A percentile compares a stretch with the other conserved stretches of the same genome.
phyloP scores from a whole-genome alignment of 176 grass and related monocot species.

The Elymus sibiricus region DNA sequence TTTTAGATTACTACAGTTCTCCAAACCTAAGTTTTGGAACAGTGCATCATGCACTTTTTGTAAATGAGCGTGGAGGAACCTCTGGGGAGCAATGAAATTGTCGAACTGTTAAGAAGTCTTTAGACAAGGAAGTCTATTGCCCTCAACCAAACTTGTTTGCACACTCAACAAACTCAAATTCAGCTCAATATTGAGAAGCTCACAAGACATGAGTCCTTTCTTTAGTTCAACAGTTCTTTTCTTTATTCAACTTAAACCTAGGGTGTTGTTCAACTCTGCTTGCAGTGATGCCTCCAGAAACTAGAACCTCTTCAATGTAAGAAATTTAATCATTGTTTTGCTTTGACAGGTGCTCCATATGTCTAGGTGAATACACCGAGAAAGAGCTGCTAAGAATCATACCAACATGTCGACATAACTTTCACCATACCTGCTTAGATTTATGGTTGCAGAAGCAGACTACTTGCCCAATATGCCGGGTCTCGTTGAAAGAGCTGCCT shows the following conservation, averaged over 20 bases:
- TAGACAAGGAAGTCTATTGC: background rate
- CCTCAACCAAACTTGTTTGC: background rate
- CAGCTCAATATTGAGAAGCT: background rate
- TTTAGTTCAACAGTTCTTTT: background rate
- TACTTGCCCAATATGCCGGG: conserved; percentile 76
- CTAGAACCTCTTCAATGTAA: background rate
- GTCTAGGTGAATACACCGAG: conserved; percentile 81
- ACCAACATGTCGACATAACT: conserved; percentile 65
- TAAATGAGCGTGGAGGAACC: background rate
- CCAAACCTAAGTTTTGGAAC: background rate
- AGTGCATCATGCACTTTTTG: background rate
- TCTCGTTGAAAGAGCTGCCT: conserved; percentile 58
- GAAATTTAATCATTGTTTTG: background rate
- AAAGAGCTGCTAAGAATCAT: conserved; percentile 69
- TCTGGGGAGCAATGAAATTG: background rate
- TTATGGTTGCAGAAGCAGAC: conserved; percentile 78
- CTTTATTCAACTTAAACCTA: background rate
- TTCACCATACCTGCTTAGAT: conserved; percentile 80
- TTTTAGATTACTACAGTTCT: background rate
- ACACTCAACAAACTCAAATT: background rate
- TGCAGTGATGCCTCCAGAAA: background rate
- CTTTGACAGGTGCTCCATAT: conserved; percentile 77
- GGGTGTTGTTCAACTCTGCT: background rate
- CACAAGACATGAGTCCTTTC: background rate
- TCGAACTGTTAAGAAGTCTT: background rate